Evolutionary conservation across 495 filamentous ascomycete genomes (phyloP).

Genomic region (Lasiosphaeria miniovina): DNA sequence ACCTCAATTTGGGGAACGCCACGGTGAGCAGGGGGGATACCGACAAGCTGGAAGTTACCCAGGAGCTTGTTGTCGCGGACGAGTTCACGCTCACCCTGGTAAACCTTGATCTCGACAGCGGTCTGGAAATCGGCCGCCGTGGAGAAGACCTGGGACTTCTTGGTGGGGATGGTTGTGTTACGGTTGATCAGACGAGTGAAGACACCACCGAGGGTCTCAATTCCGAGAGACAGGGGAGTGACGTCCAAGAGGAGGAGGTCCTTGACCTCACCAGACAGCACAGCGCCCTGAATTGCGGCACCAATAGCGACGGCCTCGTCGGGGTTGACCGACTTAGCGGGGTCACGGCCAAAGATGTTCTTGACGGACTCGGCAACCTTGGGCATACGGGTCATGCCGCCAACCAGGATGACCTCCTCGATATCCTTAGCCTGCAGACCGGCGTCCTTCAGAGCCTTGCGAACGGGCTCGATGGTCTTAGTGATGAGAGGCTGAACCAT

Average conservation of each 20-base stretch:
- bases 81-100: slow-evolving; percentile 99
- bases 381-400: slow-evolving; percentile 99
- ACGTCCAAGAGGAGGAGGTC: slow-evolving; percentile 96
- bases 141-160: slow-evolving; percentile 99
- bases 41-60: slow-evolving; percentile 99
- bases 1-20: slow-evolving; percentile 98
- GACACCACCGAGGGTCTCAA: slow-evolving; percentile 98
- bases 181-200: slow-evolving; percentile 99
- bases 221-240: slow-evolving; percentile 96
- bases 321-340: slow-evolving; percentile 98
- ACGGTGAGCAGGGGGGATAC: slow-evolving; percentile 95
- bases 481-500: slow-evolving; percentile 89
- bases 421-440: slow-evolving; percentile 91
- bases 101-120: slow-evolving; percentile 99
- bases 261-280: slow-evolving; percentile 94
- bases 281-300: slow-evolving; percentile 96
- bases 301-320: slow-evolving; percentile 99
- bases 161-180: slow-evolving; percentile 99
- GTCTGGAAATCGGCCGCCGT: slow-evolving; percentile 99
- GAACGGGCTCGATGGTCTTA: slow-evolving; percentile 85
- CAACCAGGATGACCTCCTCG: slow-evolving; percentile 97
- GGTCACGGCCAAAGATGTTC: slow-evolving; percentile 95
- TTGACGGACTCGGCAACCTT: slow-evolving; percentile 98
- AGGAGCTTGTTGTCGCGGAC: slow-evolving; percentile 99
- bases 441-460: slow-evolving; percentile 97